Percentiles rank a stretch among this genome's conserved stretches.
These are phyloP conservation scores for Ophiostoma australiae DNA, from an alignment of 2,329 filamentous ascomycete species.

Conservation along the genomic window DNA sequence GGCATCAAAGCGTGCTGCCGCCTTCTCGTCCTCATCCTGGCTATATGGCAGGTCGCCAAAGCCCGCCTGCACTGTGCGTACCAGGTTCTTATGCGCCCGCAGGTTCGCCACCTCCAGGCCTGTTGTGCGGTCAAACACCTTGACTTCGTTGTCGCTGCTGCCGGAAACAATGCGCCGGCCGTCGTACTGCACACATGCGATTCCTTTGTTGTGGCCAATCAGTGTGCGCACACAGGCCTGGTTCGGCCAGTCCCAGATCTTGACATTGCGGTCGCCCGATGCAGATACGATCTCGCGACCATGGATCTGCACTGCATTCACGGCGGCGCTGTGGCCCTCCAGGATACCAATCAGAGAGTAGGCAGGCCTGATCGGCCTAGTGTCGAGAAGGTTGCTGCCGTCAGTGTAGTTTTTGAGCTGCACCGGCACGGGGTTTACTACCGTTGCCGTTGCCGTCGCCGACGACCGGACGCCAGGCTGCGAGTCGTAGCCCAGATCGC, in stretches of 20 bases:
- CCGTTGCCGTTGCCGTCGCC: constrained; percentile 23
- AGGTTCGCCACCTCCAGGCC: constrained; percentile 87
- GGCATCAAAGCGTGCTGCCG: constrained; percentile 66
- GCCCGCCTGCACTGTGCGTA: constrained; percentile 90
- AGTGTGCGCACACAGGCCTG: constrained; percentile 72
- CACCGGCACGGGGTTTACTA: constrained; percentile 53
- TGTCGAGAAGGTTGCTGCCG: constrained; percentile 41
- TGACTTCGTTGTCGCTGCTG: constrained; percentile 92
- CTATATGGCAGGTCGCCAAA: constrained; percentile 86
- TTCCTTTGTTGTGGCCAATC: constrained; percentile 85
- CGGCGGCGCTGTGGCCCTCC: constrained; percentile 81
- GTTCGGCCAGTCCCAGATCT: constrained; percentile 86
- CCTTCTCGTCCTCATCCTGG: constrained; percentile 64
- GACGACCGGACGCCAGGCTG: not conserved
- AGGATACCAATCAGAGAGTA: constrained; percentile 75
- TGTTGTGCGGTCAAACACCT: constrained; percentile 84
- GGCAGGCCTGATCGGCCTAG: constrained; percentile 53
- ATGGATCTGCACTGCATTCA: constrained; percentile 91
- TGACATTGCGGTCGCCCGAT: constrained; percentile 88
- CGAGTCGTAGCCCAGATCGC: constrained; percentile 53
- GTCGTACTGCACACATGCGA: constrained; percentile 96
- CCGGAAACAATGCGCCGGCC: constrained; percentile 89
- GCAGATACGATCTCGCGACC: constrained; percentile 86
- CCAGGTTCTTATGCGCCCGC: constrained; percentile 73
- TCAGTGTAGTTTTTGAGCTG: constrained; percentile 51